Conservation (phyloP, 352 stramenopile genomes). For the Pythium vanterpoolii region DNA sequence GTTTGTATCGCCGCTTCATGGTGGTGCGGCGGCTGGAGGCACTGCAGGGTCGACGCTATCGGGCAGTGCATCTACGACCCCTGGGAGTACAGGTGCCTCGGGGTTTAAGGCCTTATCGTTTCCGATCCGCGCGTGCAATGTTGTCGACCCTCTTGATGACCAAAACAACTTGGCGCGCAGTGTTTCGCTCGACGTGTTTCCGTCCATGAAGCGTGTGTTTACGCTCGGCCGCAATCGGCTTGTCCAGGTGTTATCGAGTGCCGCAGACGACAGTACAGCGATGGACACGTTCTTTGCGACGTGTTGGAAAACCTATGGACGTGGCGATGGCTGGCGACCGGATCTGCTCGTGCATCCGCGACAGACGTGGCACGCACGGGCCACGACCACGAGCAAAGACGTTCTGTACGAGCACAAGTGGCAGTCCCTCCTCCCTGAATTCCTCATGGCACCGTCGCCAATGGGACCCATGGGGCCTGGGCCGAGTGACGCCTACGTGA, state of each 20-base stretch:
- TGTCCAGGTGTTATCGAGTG: background rate
- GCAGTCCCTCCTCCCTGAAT: conserved; percentile 22
- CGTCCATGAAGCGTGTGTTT: conserved; percentile 70
- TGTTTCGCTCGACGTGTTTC: conserved; percentile 68
- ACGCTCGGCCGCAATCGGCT: conserved; percentile 55
- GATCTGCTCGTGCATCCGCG: conserved; percentile 77
- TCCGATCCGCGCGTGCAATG: conserved; percentile 80
- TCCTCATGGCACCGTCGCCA: conserved; percentile 10
- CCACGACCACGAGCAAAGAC: background rate
- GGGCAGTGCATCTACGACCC: conserved; percentile 14
- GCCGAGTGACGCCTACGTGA: conserved; percentile 1
- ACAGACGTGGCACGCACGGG: conserved; percentile 53
- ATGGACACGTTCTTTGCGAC: conserved; percentile 55
- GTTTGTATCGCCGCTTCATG: conserved; percentile 3
- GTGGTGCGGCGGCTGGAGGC: background rate
- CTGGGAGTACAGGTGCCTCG: background rate
- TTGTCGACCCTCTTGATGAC: conserved; percentile 86
- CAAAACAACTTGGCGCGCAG: conserved; percentile 85
- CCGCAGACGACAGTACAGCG: background rate
- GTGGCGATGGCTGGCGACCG: conserved; percentile 72
- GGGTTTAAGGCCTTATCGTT: conserved; percentile 32
- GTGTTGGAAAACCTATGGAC: conserved; percentile 63
- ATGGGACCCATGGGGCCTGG: conserved; percentile 7
- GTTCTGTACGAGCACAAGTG: conserved; percentile 14
- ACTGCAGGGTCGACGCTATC: background rate